Conservation (phyloP, 208 protist species). For the Lotmaria passim region DNA sequence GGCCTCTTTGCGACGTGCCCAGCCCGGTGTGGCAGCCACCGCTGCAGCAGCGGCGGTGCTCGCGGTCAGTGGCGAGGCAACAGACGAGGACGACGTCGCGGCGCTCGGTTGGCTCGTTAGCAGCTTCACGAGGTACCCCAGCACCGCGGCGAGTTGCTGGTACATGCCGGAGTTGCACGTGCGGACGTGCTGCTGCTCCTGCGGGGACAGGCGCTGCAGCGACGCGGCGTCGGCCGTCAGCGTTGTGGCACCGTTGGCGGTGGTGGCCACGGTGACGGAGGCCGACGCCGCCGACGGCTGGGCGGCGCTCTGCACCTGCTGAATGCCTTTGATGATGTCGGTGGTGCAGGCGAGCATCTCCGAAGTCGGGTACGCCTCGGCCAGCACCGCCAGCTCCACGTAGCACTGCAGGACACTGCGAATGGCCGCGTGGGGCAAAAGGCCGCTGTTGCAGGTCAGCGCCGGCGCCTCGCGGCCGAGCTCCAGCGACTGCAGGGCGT, state of each 20-base stretch:
- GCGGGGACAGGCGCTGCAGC: slow-evolving; percentile 63
- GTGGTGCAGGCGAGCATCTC: slow-evolving; percentile 48
- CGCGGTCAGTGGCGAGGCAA: not conserved
- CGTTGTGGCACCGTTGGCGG: slow-evolving; percentile 1
- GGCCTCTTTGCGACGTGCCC: slow-evolving; percentile 26
- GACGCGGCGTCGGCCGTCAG: slow-evolving; percentile 36
- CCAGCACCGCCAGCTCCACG: slow-evolving; percentile 59
- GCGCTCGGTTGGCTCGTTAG: slow-evolving; percentile 30
- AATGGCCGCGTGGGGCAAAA: slow-evolving; percentile 78
- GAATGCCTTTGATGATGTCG: slow-evolving; percentile 61
- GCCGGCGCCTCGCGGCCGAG: slow-evolving; percentile 41
- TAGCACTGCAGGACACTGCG: slow-evolving; percentile 84
- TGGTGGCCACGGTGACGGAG: not conserved
- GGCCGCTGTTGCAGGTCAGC: slow-evolving; percentile 39
- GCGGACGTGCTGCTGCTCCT: slow-evolving; percentile 86
- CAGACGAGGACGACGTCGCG: not conserved
- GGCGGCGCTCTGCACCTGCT: slow-evolving; percentile 47
- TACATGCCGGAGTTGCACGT: slow-evolving; percentile 87
- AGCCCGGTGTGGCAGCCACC: slow-evolving; percentile 13
- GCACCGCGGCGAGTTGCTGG: slow-evolving; percentile 77
- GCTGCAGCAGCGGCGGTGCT: slow-evolving; percentile 20
- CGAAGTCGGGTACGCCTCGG: slow-evolving; percentile 28
- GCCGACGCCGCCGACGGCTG: slow-evolving; percentile 9
- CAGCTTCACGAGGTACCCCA: slow-evolving; percentile 64
- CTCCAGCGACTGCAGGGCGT: slow-evolving; percentile 37